phyloP scores from a whole-genome alignment of 139 green algal genomes.

The Micractinium sp. region DNA sequence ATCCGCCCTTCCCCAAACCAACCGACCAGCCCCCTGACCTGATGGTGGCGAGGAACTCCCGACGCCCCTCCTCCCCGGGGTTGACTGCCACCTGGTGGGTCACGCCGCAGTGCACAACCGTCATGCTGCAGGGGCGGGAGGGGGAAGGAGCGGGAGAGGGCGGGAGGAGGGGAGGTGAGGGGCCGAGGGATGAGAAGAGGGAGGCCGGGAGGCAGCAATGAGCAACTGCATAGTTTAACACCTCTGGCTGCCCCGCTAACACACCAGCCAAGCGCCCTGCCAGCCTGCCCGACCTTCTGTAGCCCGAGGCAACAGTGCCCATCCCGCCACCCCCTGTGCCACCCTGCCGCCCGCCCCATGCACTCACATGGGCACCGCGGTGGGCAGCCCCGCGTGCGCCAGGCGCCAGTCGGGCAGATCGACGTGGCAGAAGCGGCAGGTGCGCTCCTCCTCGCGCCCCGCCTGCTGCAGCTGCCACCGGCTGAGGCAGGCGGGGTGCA shows the following conservation, averaged over 20 bases:
- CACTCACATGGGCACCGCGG: not conserved
- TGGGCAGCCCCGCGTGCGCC: not conserved
- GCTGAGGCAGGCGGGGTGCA: not conserved
- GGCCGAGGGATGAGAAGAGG: not conserved
- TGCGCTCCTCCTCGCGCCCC: not conserved
- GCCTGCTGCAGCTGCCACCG: not conserved
- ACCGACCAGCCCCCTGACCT: too few relatives aligned
- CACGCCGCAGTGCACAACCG: not conserved
- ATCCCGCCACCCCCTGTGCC: too few relatives aligned
- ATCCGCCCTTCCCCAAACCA: too few relatives aligned
- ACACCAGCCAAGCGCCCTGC: too few relatives aligned
- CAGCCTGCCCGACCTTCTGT: too few relatives aligned
- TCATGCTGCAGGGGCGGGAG: slow-evolving; percentile 9
- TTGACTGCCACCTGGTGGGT: not conserved
- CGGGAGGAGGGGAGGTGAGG: too few relatives aligned
- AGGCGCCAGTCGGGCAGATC: slow-evolving; percentile 51
- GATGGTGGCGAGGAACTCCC: not conserved
- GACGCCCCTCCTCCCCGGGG: not conserved
- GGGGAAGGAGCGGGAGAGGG: not conserved
- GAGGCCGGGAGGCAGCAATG: not conserved
- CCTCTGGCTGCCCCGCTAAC: too few relatives aligned
- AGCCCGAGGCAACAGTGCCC: not conserved
- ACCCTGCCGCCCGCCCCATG: too few relatives aligned
- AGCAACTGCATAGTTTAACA: not conserved
- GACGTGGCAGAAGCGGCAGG: slow-evolving; percentile 46